A percentile compares a stretch with the other conserved stretches of the same genome.
Conservation (phyloP, 2,329 filamentous ascomycete species). For the Aspergillus latus region DNA sequence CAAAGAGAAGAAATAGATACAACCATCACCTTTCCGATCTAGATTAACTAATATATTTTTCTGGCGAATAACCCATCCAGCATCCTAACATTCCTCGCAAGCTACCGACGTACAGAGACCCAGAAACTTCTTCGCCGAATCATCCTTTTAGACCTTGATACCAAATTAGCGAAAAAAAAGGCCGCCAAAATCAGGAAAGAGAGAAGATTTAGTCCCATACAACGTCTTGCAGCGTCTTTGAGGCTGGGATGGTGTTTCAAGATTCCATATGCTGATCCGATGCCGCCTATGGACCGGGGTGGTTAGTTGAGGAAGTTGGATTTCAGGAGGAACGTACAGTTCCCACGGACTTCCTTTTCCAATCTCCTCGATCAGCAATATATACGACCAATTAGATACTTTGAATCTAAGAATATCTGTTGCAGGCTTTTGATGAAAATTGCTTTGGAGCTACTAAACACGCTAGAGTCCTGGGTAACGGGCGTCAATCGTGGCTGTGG, state of each 20-base stretch:
- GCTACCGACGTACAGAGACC: constrained; percentile 14
- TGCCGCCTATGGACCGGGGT: constrained; percentile 52
- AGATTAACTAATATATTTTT: constrained; percentile 5
- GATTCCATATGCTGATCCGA: constrained; percentile 62
- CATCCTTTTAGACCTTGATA: constrained; percentile 11
- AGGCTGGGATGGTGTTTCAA: constrained; percentile 57
- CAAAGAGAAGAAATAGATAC: not conserved
- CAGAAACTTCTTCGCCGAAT: constrained; percentile 22
- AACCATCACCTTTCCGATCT: not conserved
- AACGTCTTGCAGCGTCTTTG: constrained; percentile 61
- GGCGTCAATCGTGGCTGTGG: not conserved
- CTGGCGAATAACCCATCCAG: constrained; percentile 14
- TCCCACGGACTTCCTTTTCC: constrained; percentile 65
- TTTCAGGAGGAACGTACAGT: constrained; percentile 35
- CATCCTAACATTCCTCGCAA: constrained; percentile 6
- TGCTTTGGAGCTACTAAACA: constrained; percentile 54
- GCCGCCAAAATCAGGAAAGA: not conserved
- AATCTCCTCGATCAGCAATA: constrained; percentile 93
- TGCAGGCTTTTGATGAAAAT: constrained; percentile 80
- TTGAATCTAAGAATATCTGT: constrained; percentile 76
- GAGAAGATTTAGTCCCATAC: constrained; percentile 39
- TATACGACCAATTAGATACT: constrained; percentile 69
- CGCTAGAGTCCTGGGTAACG: not conserved
- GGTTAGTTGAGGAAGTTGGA: not conserved
- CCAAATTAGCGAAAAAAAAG: not conserved